phyloP scores from a whole-genome alignment of 2,329 filamentous ascomycete species.

The Fusarium sp. region DNA sequence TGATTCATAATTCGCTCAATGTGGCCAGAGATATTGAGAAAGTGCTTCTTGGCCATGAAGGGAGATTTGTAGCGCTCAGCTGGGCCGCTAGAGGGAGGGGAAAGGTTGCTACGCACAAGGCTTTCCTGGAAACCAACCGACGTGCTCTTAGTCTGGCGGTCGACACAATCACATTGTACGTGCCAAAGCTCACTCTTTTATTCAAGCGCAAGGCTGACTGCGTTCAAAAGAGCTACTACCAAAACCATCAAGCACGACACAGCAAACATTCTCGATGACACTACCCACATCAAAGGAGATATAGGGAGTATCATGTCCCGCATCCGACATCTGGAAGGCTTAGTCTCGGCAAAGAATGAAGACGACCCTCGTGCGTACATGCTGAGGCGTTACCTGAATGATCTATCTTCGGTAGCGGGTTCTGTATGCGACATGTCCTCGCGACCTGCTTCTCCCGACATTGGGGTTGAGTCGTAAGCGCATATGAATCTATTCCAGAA shows the following conservation, averaged over 20 bases:
- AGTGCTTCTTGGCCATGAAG: background rate
- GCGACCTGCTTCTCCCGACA: background rate
- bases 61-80: background rate
- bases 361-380: background rate
- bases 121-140: constrained; percentile 1
- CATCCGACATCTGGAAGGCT: background rate
- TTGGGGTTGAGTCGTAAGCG: background rate
- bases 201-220: background rate
- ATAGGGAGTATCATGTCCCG: background rate
- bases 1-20: background rate
- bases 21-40: background rate
- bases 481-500: background rate
- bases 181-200: background rate
- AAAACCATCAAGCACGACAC: constrained; percentile 11
- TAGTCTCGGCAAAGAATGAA: background rate
- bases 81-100: constrained; percentile 4
- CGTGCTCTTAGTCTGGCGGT: constrained; percentile 3
- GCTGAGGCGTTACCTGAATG: constrained; percentile 7
- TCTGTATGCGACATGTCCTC: constrained; percentile 4
- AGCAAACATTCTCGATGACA: background rate
- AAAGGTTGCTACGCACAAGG: background rate
- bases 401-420: constrained; percentile 3
- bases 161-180: constrained; percentile 10
- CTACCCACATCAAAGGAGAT: constrained; percentile 6
- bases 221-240: background rate